Base-by-base conservation (phyloP, 2,329 filamentous ascomycete genomes). In the Aspergillus udagawae region DNA sequence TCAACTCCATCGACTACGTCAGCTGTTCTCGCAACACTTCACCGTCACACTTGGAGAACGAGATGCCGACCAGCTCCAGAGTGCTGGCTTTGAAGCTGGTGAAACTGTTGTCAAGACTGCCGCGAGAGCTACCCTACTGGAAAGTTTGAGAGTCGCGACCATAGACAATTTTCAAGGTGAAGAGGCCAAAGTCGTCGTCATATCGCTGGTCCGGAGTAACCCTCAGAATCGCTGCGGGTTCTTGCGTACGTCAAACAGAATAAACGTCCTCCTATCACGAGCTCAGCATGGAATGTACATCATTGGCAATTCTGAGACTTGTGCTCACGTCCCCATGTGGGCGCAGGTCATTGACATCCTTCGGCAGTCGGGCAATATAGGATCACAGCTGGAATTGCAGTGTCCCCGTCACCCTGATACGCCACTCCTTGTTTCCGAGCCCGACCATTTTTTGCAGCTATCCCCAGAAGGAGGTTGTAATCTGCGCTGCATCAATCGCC, bases 161-260 rank as follows among this genome's bases (percentile, higher is more conserved):
- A 82, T 91, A 0, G 87, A 90, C 68, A 92, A 91, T 61, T 92
- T 90, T 55, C 88, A 92, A 63, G 89, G 89, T 0, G 88, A 92
- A 66, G 88, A 92, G 65, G 86, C 85, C 1, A 86, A 89, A 52
- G 75, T 92, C 8, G 78, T 92, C 0, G 76, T 92, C 2, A 76
- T 92, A 0, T 89, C 86, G 0, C 75, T 92, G 0, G 87, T 91
- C 0, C 82, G 89, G 44, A 90, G 87, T 72, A 92, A 92, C 62
- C 59, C 69, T 0, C 64, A 80, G 7, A 74, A 73, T 8, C 82
- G 80, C 5, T 81, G 82, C 20, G 89, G 89, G 0, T 92, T 92
- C 58, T 75, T 92, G 1, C 81, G 75, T 27, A 86, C 85, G 0
- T 75, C 80, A 0, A 89, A 91, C 62, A 81, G 87, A 0, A 85